Base-by-base conservation (phyloP, 139 green algal species). In the Micractinium conductrix region DNA sequence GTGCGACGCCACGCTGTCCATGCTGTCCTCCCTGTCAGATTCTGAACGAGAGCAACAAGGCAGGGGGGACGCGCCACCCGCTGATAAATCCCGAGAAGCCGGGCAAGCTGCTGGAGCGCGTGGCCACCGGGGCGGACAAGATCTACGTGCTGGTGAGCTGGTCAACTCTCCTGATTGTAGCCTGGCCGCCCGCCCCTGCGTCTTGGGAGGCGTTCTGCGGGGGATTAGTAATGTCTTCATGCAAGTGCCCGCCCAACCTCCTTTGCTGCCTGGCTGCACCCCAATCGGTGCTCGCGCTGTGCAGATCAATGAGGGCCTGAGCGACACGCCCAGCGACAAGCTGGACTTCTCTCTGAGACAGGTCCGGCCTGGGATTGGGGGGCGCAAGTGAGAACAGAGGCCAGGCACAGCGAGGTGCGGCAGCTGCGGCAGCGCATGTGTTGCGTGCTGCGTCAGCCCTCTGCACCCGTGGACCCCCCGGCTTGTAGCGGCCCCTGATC, bases 221-320 rank as follows among this genome's bases (percentile, higher is more conserved):
- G 10, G 48, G 48, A 68, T 68, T 8, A 26, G 24, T 21, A 14
- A 62, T 62, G 53, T 16, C 53, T 62, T 58, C 48, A 58, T 58
- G 48, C 10, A 58, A 14, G 12, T 22, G 48, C 12, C 14, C 48
- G 14, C 14, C 12, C 10, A 58, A 14, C 48, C 14, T 58, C 48
- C 10, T 58, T 10, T 22, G 12, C 48, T 58, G 14, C 4, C 26
- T 35, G 26, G 26, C 30, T 42, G 63, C 30, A 42, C 63, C 33
- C 21, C 21, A n/a, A 43, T 43, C 22, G 0, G 2, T 35, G 68
- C 38, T 16, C 19, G 24, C 30, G 14, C 35, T 44, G 26, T 33
- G 26, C 70, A 97, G 94, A 55, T 97, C 6, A 96, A 96, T 79
- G 90, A 95, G 60, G 93, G 85, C 0, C 87, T 98, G 50, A 87